Conservation (phyloP, 345 rosid species). For the Syzygium aqueum region DNA sequence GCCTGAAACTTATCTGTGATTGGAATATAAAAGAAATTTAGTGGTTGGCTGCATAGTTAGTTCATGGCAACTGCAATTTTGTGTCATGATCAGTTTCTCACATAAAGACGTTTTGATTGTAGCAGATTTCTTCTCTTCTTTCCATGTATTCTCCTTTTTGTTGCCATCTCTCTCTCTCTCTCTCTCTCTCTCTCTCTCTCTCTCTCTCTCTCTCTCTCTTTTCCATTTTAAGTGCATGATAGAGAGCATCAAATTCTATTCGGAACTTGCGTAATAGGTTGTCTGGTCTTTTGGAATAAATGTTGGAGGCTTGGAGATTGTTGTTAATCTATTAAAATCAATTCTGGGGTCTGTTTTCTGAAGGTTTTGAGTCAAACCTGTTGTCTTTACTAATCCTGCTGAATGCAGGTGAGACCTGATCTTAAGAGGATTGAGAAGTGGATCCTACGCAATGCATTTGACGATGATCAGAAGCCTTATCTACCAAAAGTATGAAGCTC, state of each 20-base stretch:
- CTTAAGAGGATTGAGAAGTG: slow-evolving; percentile 82
- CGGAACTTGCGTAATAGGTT: neutral
- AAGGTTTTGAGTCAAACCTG: neutral
- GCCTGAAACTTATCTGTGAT: neutral
- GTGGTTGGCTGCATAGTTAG: neutral
- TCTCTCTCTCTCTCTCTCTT: too few species aligned
- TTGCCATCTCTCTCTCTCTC: neutral
- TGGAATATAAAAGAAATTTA: neutral
- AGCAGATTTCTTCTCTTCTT: neutral
- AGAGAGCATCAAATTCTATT: neutral
- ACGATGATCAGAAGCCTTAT: slow-evolving; percentile 80
- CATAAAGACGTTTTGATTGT: neutral
- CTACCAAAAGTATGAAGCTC: slow-evolving; percentile 53
- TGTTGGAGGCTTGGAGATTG: neutral
- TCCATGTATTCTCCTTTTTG: neutral
- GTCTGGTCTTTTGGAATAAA: neutral
- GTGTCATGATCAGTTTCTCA: neutral
- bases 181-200: too few species aligned
- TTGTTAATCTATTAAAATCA: neutral
- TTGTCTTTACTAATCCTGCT: neutral
- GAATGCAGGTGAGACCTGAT: slow-evolving; percentile 56
- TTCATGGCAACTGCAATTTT: neutral
- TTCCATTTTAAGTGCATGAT: neutral
- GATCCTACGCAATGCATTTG: slow-evolving; percentile 83
- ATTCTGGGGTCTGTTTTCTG: neutral